phyloP scores from a whole-genome alignment of 306 rosid species.

The Medicago arabica region DNA sequence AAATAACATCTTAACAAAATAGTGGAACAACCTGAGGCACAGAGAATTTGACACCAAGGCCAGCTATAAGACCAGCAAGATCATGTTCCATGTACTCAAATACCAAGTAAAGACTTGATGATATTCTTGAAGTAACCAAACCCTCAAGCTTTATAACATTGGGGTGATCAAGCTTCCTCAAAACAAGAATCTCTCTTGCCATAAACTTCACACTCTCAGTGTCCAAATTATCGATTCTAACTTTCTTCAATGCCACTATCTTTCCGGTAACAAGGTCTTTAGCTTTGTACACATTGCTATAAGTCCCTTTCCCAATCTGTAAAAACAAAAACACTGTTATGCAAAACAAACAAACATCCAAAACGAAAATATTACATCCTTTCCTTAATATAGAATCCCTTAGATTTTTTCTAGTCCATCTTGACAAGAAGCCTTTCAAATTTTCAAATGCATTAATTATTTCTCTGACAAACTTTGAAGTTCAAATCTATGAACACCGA shows the following conservation, averaged over 20 bases:
- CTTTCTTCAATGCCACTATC: constrained; percentile 91
- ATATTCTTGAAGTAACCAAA: constrained; percentile 3
- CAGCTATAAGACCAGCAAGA: constrained; percentile 4
- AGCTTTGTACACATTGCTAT: constrained; percentile 7
- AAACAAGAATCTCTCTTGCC: constrained; percentile 14
- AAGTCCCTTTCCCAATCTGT: constrained; percentile 2
- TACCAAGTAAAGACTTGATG: background rate
- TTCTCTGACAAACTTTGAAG: too few species aligned
- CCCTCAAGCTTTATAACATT: background rate
- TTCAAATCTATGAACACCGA: too few species aligned
- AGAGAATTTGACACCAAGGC: background rate
- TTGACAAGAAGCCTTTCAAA: too few species aligned
- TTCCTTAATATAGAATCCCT: too few species aligned
- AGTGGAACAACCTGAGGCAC: background rate
- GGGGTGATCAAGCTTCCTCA: background rate
- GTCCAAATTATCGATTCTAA: background rate
- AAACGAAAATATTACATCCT: too few species aligned
- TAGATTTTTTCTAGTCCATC: too few species aligned
- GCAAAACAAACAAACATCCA: too few species aligned
- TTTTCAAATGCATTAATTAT: too few species aligned
- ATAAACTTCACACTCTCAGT: background rate
- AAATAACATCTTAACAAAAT: background rate
- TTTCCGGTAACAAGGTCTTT: constrained; percentile 54
- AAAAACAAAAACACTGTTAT: background rate
- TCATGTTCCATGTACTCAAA: constrained; percentile 13